Base-by-base conservation (phyloP, 345 rosid genomes). In the Brassica rapa region DNA sequence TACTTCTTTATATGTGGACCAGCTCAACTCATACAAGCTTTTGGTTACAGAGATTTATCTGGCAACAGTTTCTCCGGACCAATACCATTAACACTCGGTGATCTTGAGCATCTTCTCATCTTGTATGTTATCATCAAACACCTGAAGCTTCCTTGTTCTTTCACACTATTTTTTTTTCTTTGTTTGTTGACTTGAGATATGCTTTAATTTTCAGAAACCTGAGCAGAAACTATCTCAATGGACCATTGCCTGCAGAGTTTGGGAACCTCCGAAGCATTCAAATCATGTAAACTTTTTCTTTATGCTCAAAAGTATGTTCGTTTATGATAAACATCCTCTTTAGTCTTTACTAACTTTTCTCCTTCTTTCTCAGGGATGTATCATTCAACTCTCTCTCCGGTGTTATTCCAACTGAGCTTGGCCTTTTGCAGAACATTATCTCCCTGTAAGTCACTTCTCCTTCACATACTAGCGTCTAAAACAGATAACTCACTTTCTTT, bases 101-200 rank as follows among this genome's bases (percentile, higher is more conserved):
- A 83, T 74, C 86, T 96, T 32, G 99, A 96, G 83, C 99, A 96
- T 81, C 97, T 96, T 68, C 96, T 96, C 43, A 87, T 83, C 4
- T 77, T 96, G 99, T 96, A 86, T 75, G 91, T 64, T 19, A 9
- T 16, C 35, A 46, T 53, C 21, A 9, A 9, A 32, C 10, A 15
- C 23, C 32, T 62, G 57, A 37, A 55, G 21, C n/a, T 68, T 19
- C 49, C 30, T 23, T 79, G 29, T 6, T 1, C 53, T 32, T 7
- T 32, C 25, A 11, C 63, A n/a, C 37, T 5, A 4, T 1, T 5
- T 21, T 51, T 6, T 24, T 32, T 35, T 9, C 33, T 14, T 27
- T 8, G 37, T 11, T 43, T 57, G 23, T 39, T 74, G 51, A 79
- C 37, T 33, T 35, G 9, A 11, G 57, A 60, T 68, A 1, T 62